Conservation (phyloP, 805 yeast species). For the Metschnikowia orientalis region DNA sequence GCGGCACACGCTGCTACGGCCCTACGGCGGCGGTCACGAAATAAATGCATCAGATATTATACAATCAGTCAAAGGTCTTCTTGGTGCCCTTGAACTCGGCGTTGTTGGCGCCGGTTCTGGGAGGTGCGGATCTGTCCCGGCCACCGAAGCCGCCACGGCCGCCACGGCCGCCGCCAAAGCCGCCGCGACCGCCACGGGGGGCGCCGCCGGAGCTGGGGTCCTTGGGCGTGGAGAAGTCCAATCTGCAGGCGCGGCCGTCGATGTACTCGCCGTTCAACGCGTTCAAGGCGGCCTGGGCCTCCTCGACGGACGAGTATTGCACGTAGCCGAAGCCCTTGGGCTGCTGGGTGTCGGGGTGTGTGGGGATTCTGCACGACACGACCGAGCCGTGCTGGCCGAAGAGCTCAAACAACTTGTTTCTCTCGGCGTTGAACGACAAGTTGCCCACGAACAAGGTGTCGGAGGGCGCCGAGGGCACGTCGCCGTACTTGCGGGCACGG, state of each 20-base stretch:
- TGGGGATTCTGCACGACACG: slow-evolving; percentile 89
- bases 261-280: slow-evolving; percentile 85
- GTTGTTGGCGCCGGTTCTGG: slow-evolving; percentile 59
- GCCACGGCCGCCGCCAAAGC: slow-evolving; percentile 16
- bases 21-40: neutral
- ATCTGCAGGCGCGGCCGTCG: slow-evolving; percentile 89
- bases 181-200: slow-evolving; percentile 17
- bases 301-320: slow-evolving; percentile 81
- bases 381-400: slow-evolving; percentile 80
- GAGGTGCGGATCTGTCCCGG: slow-evolving; percentile 51
- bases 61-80: slow-evolving; percentile 67
- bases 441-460: slow-evolving; percentile 96
- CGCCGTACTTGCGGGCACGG: slow-evolving; percentile 89
- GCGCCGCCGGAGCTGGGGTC: slow-evolving; percentile 39
- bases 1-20: neutral
- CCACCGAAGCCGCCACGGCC: slow-evolving; percentile 28
- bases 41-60: slow-evolving; percentile 2
- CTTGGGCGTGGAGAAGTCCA: slow-evolving; percentile 92
- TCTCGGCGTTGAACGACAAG: slow-evolving; percentile 84
- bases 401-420: slow-evolving; percentile 67
- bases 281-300: slow-evolving; percentile 83
- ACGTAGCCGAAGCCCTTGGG: slow-evolving; percentile 99
- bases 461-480: slow-evolving; percentile 84
- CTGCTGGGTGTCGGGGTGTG: slow-evolving; percentile 97
- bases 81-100: slow-evolving; percentile 79